Conservation (phyloP, 1,284 basidiomycete species). For the Ustilago trichophora region DNA sequence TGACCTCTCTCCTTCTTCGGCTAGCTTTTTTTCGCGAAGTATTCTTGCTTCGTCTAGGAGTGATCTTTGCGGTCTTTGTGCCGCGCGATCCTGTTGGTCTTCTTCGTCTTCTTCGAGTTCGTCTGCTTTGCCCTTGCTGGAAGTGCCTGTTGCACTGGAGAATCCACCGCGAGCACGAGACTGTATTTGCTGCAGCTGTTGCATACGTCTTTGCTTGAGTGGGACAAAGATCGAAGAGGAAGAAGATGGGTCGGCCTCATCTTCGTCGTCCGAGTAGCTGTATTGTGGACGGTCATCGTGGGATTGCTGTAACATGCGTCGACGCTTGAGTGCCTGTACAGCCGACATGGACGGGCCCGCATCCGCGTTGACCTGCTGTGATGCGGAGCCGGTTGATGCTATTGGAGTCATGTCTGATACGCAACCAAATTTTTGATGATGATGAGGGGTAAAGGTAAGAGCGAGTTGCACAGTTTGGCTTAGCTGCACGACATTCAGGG, state of each 20-base stretch:
- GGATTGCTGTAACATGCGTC: conserved; percentile 30
- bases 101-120: conserved; percentile 19
- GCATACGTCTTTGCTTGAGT: conserved; percentile 82
- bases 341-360: conserved; percentile 22
- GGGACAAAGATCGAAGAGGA: conserved; percentile 80
- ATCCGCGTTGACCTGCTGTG: neutral
- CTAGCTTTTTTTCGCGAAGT: conserved; percentile 78
- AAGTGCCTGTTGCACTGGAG: neutral
- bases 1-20: conserved; percentile 73
- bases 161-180: conserved; percentile 10
- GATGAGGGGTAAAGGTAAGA: neutral
- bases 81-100: conserved; percentile 70
- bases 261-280: conserved; percentile 61
- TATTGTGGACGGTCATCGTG: conserved; percentile 43
- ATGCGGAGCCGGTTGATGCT: conserved; percentile 11
- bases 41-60: conserved; percentile 67
- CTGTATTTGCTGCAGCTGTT: conserved; percentile 74
- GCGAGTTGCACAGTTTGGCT: too few relatives aligned
- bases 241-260: conserved; percentile 71
- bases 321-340: conserved; percentile 41
- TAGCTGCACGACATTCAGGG: neutral
- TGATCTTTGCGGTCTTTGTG: conserved; percentile 72
- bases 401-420: conserved; percentile 17
- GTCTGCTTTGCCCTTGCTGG: neutral
- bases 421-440: neutral